Percentiles rank a stretch among this genome's conserved stretches.
phyloP scores from a whole-genome alignment of 2,329 filamentous ascomycete species.

The Lasiodiplodia sp. region DNA sequence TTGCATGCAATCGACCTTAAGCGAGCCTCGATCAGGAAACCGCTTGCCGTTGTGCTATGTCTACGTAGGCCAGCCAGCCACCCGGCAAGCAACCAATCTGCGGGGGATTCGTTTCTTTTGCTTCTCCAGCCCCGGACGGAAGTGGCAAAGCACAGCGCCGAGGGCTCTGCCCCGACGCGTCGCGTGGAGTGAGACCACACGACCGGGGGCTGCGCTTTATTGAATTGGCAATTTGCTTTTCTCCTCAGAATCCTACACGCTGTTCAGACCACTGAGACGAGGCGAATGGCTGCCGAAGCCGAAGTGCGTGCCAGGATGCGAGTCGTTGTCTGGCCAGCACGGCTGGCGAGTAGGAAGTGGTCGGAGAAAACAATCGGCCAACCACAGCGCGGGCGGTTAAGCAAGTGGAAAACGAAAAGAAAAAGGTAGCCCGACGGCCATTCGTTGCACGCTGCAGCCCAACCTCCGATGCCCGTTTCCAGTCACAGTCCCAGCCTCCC shows the following conservation, averaged over 20 bases:
- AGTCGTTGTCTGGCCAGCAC: constrained; percentile 5
- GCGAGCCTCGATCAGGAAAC: no score
- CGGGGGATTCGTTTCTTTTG: no score
- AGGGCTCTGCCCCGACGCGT: neutral
- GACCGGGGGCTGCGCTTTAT: neutral
- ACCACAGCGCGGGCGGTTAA: neutral
- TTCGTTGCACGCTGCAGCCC: constrained; percentile 1
- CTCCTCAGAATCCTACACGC: neutral
- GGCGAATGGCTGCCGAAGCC: neutral
- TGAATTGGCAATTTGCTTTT: neutral
- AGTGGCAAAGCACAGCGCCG: neutral
- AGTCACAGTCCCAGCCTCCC: neutral
- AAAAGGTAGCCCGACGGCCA: neutral
- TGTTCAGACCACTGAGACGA: no score
- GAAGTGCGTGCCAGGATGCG: neutral
- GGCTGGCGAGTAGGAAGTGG: neutral
- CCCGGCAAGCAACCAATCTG: no score
- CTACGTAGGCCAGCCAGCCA: no score
- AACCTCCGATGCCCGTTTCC: neutral
- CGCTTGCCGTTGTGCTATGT: no score
- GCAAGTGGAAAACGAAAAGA: no score
- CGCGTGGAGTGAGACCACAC: neutral
- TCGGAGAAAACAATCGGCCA: neutral
- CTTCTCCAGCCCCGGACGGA: neutral
- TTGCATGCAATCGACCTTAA: neutral